Base-by-base conservation (phyloP, 306 rosid genomes). In the Myrica gale region DNA sequence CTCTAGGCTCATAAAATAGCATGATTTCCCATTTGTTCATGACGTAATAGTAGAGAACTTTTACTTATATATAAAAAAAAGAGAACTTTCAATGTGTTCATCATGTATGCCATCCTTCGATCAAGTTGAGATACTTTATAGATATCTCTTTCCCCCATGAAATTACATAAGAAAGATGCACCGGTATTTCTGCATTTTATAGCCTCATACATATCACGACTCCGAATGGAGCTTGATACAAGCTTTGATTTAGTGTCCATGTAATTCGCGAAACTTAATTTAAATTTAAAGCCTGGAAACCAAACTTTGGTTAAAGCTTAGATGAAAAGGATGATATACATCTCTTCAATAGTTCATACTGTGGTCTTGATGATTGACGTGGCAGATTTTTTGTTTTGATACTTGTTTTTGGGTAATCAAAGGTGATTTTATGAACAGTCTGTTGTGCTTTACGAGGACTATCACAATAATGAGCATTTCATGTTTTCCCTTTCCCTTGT, bases 341-440 rank as follows among this genome's bases (percentile, higher is more conserved):
- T 62, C 37, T 39, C 69, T 16, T 23, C 67, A 60, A 65, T 13
- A 39, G 9, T 4, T 65, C 69, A 16, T 21, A 65, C 8, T 41
- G 69, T n/a, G 37, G 69, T 65, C 20, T 65, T 65, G 69, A 65
- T 65, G 69, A 65, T 41, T 41, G 11, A n/a, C 20, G 62, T 56
- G 37, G 20, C 62, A 56, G 5, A 3, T 8, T 56, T 54, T n/a
- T 54, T n/a, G 23, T 54, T n/a, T 17, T 13, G n/a, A 13, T 21
- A 37, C 46, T 26, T n/a, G 20, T 62, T 37, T 62, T 37, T 39
- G 45, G 20, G n/a, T 6, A 62, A 16, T 9, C 50, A 3, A 42
- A 7, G 9, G 20, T 42, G 2, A 17, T 41, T 66, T 66, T 66
- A 23, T n/a, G 26, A 41, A 42, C 10, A 8, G 21, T 5, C 7